These are phyloP conservation scores for Mycosphaerella sp. DNA, from an alignment of 2,329 filamentous ascomycete species.

Conservation along the genomic window DNA sequence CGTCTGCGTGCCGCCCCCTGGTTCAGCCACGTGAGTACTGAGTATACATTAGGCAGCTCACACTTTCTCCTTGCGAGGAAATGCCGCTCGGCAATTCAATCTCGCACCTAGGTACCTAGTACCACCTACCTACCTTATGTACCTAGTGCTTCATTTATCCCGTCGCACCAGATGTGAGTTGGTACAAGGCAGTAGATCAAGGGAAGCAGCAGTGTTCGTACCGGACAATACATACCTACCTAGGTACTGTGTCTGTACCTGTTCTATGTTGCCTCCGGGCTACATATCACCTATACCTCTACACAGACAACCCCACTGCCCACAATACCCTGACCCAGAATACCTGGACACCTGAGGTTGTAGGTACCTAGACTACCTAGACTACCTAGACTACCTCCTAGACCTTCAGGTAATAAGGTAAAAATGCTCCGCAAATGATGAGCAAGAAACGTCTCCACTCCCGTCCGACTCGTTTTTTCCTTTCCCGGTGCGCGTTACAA, in stretches of 20 bases:
- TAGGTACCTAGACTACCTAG: neutral
- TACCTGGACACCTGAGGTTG: too few species aligned
- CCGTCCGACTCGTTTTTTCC: neutral
- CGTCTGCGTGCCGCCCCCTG: neutral
- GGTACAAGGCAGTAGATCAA: too few species aligned
- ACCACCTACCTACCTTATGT: neutral
- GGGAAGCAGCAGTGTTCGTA: too few species aligned
- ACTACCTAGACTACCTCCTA: neutral
- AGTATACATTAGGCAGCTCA: neutral
- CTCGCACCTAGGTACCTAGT: neutral
- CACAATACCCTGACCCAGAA: too few species aligned
- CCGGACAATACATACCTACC: too few species aligned
- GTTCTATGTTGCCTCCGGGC: too few species aligned
- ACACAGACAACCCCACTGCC: too few species aligned
- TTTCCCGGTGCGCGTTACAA: neutral
- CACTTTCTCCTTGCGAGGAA: neutral
- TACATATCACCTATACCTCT: neutral
- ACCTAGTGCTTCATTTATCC: too few species aligned
- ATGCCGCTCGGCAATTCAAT: neutral
- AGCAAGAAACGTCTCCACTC: constrained; percentile 1
- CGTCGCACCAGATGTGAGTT: too few species aligned
- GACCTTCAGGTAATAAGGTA: too few species aligned
- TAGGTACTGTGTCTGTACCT: too few species aligned
- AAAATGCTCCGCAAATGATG: neutral
- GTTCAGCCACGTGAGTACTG: neutral